Evolutionary conservation across 306 rosid genomes (phyloP).

Genomic region (Quercus cerris): DNA sequence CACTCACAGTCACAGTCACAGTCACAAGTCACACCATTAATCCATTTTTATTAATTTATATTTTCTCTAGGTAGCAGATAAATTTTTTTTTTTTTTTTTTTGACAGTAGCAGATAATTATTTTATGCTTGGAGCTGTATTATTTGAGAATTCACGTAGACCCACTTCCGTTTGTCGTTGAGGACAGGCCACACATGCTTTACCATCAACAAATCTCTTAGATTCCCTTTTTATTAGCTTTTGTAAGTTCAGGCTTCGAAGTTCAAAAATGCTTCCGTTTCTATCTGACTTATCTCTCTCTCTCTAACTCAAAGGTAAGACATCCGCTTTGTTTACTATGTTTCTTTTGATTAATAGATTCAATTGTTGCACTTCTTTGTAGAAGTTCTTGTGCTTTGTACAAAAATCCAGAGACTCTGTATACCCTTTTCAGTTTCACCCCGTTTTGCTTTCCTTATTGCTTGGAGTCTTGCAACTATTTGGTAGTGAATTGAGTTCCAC

Average conservation of each 20-base stretch:
- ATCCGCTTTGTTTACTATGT: not conserved
- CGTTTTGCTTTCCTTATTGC: not conserved
- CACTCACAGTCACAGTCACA: no score
- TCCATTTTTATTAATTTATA: no score
- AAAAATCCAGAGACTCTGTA: not conserved
- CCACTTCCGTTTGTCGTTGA: slow-evolving; percentile 30
- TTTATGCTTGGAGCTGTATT: no score
- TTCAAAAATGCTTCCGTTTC: slow-evolving; percentile 26
- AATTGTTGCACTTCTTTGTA: not conserved
- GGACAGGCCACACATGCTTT: slow-evolving; percentile 50
- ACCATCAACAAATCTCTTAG: slow-evolving; percentile 34
- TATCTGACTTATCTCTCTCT: slow-evolving; percentile 2
- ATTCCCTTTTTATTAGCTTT: slow-evolving; percentile 7
- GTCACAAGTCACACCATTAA: no score
- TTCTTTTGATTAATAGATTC: not conserved
- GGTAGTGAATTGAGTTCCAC: not conserved
- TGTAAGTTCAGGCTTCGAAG: not conserved
- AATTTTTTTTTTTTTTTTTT: no score
- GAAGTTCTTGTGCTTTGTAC: not conserved
- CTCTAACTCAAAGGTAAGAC: slow-evolving; percentile 34
- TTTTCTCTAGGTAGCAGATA: no score
- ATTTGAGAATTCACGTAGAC: not conserved
- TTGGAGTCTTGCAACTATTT: slow-evolving; percentile 12
- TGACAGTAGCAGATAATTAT: no score
- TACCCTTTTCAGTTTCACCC: not conserved